A percentile compares a stretch with the other conserved stretches of the same genome.
These are phyloP conservation scores for Penicillium chermesinum DNA, from an alignment of 495 filamentous ascomycete genomes.

Conservation along the genomic window DNA sequence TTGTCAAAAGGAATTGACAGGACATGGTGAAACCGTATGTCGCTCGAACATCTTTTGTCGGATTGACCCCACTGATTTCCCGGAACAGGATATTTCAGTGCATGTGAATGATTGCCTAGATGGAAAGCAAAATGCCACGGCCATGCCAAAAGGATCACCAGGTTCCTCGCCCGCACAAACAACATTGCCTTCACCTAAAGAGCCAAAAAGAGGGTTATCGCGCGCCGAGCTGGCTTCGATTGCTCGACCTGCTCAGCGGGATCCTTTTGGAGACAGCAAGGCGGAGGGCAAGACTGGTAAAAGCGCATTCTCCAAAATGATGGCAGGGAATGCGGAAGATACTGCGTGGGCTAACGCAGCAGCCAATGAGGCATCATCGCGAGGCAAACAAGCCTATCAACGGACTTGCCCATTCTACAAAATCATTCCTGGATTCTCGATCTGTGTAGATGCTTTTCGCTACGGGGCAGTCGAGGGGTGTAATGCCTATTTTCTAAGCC, in stretches of 20 bases:
- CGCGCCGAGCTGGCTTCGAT: slow-evolving; percentile 63
- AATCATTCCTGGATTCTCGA: slow-evolving; percentile 84
- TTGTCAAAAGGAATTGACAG: slow-evolving; percentile 58
- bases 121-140: slow-evolving; percentile 52
- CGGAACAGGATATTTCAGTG: slow-evolving; percentile 46
- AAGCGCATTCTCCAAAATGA: slow-evolving; percentile 78
- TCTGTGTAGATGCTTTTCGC: slow-evolving; percentile 93
- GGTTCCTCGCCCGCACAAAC: background rate
- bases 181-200: slow-evolving; percentile 1
- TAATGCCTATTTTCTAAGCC: slow-evolving; percentile 93
- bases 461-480: slow-evolving; percentile 91
- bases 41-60: background rate
- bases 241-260: slow-evolving; percentile 68
- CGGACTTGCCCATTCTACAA: slow-evolving; percentile 98
- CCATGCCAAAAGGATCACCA: background rate
- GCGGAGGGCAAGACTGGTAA: slow-evolving; percentile 36
- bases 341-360: slow-evolving; percentile 84
- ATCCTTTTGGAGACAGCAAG: slow-evolving; percentile 57
- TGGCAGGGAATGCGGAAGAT: slow-evolving; percentile 87
- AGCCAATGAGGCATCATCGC: slow-evolving; percentile 66
- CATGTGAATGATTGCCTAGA: slow-evolving; percentile 96
- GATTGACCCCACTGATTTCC: background rate
- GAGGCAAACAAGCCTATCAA: slow-evolving; percentile 85
- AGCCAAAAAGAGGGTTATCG: slow-evolving; percentile 29
- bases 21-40: slow-evolving; percentile 51